Conservation (phyloP, 352 stramenopile genomes). For the Globisporangium emineosum region DNA sequence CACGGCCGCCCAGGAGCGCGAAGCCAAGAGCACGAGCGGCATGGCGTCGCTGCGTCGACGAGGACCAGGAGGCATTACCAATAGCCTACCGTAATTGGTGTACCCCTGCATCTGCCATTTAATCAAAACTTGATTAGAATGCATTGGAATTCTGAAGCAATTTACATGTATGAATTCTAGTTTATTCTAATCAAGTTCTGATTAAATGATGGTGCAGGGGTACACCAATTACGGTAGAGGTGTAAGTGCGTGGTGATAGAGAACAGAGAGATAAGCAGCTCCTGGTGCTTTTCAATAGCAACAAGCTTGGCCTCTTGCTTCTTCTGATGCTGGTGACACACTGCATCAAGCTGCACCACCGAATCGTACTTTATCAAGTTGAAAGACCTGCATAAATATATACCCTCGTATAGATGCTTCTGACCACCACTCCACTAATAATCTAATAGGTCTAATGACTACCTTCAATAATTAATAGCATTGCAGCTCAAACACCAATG, state of each 20-base stretch:
- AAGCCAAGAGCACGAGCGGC: conserved; percentile 17
- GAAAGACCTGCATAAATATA: not conserved
- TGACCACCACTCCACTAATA: no score
- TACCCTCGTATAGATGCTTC: not conserved
- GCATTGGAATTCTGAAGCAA: no score
- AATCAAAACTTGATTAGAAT: no score
- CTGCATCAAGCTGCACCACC: conserved; percentile 8
- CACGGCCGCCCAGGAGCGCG: conserved; percentile 43
- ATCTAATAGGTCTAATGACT: no score
- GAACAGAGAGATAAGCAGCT: not conserved
- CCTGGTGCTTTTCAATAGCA: not conserved
- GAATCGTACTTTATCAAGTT: conserved; percentile 3
- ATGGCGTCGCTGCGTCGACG: conserved; percentile 47
- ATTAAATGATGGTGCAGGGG: no score
- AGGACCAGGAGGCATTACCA: not conserved
- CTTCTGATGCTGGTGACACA: no score
- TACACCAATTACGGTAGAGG: no score
- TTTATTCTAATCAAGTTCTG: no score
- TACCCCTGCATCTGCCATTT: no score
- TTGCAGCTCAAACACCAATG: conserved; percentile 1
- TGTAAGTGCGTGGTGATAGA: conserved; percentile 6
- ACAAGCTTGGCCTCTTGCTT: no score
- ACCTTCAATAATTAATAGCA: not conserved
- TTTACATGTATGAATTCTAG: no score
- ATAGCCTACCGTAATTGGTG: no score